Evolutionary conservation across 306 rosid genomes (phyloP).

Genomic region (Vigna mungo): DNA sequence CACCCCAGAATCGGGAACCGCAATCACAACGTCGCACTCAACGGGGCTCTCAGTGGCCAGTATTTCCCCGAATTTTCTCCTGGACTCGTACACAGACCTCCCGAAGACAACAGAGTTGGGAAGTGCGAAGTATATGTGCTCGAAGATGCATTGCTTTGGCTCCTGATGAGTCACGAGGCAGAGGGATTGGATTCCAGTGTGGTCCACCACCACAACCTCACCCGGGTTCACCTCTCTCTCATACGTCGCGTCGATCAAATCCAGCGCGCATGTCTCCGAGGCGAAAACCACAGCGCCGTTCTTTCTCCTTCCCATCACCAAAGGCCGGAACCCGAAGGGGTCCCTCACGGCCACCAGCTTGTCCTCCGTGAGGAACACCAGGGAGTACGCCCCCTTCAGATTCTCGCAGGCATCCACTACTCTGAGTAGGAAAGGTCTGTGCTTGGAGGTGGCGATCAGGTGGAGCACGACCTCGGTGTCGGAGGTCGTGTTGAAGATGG

Average conservation of each 20-base stretch:
- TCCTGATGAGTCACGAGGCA: slow-evolving; percentile 74
- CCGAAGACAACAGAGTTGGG: slow-evolving; percentile 79
- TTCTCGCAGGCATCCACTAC: slow-evolving; percentile 87
- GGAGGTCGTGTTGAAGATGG: slow-evolving; percentile 83
- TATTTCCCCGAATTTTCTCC: slow-evolving; percentile 73
- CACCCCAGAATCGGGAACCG: slow-evolving; percentile 88
- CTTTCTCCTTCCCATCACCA: slow-evolving; percentile 84
- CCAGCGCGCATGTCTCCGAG: slow-evolving; percentile 87
- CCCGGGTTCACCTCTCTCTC: slow-evolving; percentile 86
- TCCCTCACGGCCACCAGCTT: slow-evolving; percentile 86
- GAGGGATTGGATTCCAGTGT: slow-evolving; percentile 70
- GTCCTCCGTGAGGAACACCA: slow-evolving; percentile 79
- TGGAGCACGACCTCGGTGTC: slow-evolving; percentile 95
- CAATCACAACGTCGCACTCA: slow-evolving; percentile 87
- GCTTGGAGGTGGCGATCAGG: slow-evolving; percentile 84
- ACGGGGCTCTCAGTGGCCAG: slow-evolving; percentile 77
- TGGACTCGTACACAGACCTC: slow-evolving; percentile 73
- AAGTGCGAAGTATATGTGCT: slow-evolving; percentile 85
- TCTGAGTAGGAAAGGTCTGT: slow-evolving; percentile 72
- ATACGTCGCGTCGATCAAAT: slow-evolving; percentile 75
- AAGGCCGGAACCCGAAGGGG: slow-evolving; percentile 77
- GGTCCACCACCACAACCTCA: slow-evolving; percentile 74
- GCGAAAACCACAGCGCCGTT: slow-evolving; percentile 85
- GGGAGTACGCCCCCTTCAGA: slow-evolving; percentile 79
- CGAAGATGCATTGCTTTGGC: slow-evolving; percentile 81